Percentiles rank a stretch among this genome's conserved stretches.
phyloP scores from a whole-genome alignment of 2,329 filamentous ascomycete genomes.

The Epichloe elymi region DNA sequence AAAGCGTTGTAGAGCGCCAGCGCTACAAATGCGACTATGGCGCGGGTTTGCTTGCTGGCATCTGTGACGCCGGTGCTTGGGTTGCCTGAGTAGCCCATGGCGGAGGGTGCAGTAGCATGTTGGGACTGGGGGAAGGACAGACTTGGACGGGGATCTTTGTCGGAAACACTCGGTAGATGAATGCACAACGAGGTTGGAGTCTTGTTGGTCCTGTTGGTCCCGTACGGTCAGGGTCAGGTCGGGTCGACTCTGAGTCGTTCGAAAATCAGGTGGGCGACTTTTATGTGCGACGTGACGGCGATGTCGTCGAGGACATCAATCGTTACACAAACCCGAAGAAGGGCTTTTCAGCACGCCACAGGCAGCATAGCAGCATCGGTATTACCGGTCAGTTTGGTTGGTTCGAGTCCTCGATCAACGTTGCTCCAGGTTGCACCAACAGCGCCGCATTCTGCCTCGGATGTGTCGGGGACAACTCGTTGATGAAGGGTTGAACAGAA shows the following conservation, averaged over 20 bases:
- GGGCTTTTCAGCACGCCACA: background rate
- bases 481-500: no score
- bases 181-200: background rate
- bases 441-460: no score
- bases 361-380: background rate
- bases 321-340: background rate
- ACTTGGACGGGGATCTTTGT: background rate
- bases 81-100: constrained; percentile 6
- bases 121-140: background rate
- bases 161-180: background rate
- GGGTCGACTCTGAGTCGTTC: background rate
- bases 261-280: background rate
- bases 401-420: no score
- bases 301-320: background rate
- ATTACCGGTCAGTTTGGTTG: background rate
- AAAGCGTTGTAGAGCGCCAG: constrained; percentile 17
- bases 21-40: constrained; percentile 3
- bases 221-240: background rate
- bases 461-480: no score
- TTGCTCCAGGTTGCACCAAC: no score
- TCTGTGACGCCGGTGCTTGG: background rate
- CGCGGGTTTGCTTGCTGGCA: background rate
- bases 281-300: background rate
- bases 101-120: background rate
- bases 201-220: background rate